These are phyloP conservation scores for Harringtonia lauricola DNA, from an alignment of 2,329 filamentous ascomycete species.

Conservation along the genomic window DNA sequence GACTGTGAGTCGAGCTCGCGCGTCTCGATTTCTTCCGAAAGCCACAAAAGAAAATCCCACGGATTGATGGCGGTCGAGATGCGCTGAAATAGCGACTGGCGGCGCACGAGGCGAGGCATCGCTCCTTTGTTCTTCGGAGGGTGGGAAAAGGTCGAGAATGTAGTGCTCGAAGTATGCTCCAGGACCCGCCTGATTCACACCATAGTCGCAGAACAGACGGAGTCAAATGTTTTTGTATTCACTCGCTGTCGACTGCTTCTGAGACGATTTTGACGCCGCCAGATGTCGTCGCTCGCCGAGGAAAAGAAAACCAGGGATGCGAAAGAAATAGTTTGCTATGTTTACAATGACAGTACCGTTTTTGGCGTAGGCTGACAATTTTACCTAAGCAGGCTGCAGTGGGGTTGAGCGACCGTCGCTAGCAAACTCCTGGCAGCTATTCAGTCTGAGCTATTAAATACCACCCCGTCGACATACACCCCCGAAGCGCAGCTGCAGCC, in stretches of 20 bases:
- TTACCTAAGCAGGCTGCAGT: not conserved
- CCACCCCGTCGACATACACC: no score
- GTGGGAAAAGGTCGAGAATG: no score
- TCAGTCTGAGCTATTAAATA: not conserved
- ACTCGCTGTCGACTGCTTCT: no score
- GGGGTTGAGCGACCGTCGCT: no score
- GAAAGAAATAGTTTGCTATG: not conserved
- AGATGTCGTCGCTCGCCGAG: no score
- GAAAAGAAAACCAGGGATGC: not conserved
- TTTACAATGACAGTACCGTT: not conserved
- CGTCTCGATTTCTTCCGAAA: slow-evolving; percentile 86
- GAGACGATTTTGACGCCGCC: no score
- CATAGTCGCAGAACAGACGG: no score
- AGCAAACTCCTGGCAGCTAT: no score
- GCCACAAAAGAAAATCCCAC: slow-evolving; percentile 79
- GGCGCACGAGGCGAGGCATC: slow-evolving; percentile 83
- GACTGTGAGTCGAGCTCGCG: slow-evolving; percentile 80
- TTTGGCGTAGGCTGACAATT: not conserved
- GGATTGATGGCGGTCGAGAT: slow-evolving; percentile 73
- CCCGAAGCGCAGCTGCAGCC: not conserved
- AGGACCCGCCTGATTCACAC: not conserved
- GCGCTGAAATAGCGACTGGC: slow-evolving; percentile 67
- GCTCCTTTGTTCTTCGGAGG: slow-evolving; percentile 33
- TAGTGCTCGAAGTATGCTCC: not conserved
- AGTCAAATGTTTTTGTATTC: no score